Evolutionary conservation across 352 stramenopile species (phyloP).

Genomic region (Bremia lactucae): DNA sequence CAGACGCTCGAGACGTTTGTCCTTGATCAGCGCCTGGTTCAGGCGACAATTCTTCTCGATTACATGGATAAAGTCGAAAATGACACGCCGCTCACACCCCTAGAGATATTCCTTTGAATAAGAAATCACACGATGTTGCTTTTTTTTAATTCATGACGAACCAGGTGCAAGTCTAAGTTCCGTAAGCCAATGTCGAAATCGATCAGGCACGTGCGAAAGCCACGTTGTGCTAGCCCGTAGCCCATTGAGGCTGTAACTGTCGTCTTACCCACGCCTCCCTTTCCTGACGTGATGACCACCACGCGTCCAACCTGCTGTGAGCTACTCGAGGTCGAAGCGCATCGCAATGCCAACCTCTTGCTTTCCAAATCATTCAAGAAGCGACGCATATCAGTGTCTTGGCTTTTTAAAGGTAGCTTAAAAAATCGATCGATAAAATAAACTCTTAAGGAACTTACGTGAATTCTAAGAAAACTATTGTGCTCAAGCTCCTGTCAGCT

Average conservation of each 20-base stretch:
- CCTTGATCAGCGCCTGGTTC: slow-evolving; percentile 84
- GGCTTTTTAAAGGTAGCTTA: too few relatives aligned
- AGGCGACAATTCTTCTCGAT: slow-evolving; percentile 86
- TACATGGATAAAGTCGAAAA: slow-evolving; percentile 93
- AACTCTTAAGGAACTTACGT: too few relatives aligned
- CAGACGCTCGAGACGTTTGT: slow-evolving; percentile 81
- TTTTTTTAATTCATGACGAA: slow-evolving; percentile 2
- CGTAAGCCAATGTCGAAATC: slow-evolving; percentile 91
- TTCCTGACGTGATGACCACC: slow-evolving; percentile 87
- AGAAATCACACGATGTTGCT: not conserved
- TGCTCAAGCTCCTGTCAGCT: too few relatives aligned
- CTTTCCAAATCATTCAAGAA: too few relatives aligned
- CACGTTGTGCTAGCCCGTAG: slow-evolving; percentile 74
- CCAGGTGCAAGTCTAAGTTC: slow-evolving; percentile 88
- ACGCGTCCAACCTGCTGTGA: slow-evolving; percentile 40
- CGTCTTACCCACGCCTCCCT: slow-evolving; percentile 90
- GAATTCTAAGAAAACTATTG: too few relatives aligned
- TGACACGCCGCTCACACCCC: slow-evolving; percentile 85
- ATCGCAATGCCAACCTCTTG: too few relatives aligned
- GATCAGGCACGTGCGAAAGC: slow-evolving; percentile 85
- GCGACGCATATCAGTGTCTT: too few relatives aligned
- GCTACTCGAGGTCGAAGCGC: too few relatives aligned
- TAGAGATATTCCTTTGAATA: slow-evolving; percentile 1
- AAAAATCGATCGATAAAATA: too few relatives aligned
- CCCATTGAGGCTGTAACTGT: slow-evolving; percentile 83